Evolutionary conservation across 495 filamentous ascomycete genomes (phyloP).

Genomic region (Neurospora sp.): DNA sequence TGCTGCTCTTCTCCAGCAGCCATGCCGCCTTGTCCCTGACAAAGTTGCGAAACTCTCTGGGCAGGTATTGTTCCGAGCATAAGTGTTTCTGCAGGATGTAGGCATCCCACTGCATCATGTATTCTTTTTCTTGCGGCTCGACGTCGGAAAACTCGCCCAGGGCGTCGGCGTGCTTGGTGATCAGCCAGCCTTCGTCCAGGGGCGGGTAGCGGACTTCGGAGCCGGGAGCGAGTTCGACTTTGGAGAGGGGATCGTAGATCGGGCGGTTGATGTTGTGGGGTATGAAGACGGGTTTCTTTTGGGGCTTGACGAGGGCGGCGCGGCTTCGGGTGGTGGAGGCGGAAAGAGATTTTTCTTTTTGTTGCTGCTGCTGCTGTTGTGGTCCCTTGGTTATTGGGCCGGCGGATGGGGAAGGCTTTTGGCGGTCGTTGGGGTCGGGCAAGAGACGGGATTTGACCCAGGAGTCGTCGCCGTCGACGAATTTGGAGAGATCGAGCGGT

Average conservation of each 20-base stretch:
- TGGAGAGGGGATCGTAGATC: conserved; percentile 41
- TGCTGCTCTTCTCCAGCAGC: conserved; percentile 27
- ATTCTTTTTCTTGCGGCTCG: conserved; percentile 39
- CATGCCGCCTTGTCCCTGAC: conserved; percentile 31
- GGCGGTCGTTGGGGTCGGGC: conserved; percentile 21
- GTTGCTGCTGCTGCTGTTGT: background rate
- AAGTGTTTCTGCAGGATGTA: conserved; percentile 36
- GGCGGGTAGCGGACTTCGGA: conserved; percentile 29
- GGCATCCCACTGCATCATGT: conserved; percentile 40
- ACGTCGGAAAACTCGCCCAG: conserved; percentile 42
- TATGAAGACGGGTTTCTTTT: conserved; percentile 21
- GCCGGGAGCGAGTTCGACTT: conserved; percentile 36
- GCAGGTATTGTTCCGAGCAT: conserved; percentile 36
- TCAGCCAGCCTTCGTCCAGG: conserved; percentile 39
- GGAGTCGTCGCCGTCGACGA: conserved; percentile 30
- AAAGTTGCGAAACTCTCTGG: conserved; percentile 34
- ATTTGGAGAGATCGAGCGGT: conserved; percentile 29
- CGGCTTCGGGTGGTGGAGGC: conserved; percentile 2
- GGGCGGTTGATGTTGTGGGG: conserved; percentile 36
- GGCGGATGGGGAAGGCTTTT: conserved; percentile 7
- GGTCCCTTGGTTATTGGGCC: background rate
- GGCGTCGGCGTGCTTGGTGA: conserved; percentile 41
- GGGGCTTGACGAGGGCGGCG: background rate
- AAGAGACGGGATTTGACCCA: conserved; percentile 31
- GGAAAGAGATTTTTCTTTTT: background rate